Evolutionary conservation across 2,329 filamentous ascomycete species (phyloP).

Genomic region (Beauveria varroae): DNA sequence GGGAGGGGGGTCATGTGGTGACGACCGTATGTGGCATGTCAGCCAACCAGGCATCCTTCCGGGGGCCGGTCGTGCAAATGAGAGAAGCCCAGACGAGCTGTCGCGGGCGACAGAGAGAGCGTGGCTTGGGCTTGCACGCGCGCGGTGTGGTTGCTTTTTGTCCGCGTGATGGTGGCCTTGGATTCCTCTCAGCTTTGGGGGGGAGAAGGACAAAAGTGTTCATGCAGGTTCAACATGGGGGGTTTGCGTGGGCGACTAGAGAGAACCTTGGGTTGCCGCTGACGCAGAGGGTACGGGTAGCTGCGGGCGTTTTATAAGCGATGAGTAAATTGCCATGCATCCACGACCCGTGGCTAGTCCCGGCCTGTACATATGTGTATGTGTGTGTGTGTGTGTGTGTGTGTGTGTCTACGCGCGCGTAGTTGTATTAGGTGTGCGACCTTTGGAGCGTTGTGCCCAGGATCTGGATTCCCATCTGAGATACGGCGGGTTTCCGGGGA

Average conservation of each 20-base stretch:
- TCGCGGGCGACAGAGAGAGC: background rate
- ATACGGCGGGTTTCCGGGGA: background rate
- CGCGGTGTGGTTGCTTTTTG: background rate
- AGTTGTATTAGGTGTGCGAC: background rate
- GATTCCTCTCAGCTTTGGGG: background rate
- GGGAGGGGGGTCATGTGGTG: conserved; percentile 1
- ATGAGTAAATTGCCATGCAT: background rate
- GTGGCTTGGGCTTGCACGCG: background rate
- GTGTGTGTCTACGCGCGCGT: background rate
- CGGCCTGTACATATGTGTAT: background rate
- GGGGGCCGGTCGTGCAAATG: background rate
- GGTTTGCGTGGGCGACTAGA: background rate
- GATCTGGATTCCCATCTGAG: conserved; percentile 8
- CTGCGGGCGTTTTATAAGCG: background rate
- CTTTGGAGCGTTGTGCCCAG: background rate
- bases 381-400: background rate
- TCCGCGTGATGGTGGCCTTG: background rate
- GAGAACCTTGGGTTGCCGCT: background rate
- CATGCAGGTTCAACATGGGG: background rate
- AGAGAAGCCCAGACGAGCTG: background rate
- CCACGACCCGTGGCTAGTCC: background rate
- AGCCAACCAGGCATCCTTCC: background rate
- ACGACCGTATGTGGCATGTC: background rate
- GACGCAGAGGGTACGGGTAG: conserved; percentile 7
- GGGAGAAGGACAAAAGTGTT: background rate